Base-by-base conservation (phyloP, 31 red algal species). In the Asparagopsis taxiformis region DNA sequence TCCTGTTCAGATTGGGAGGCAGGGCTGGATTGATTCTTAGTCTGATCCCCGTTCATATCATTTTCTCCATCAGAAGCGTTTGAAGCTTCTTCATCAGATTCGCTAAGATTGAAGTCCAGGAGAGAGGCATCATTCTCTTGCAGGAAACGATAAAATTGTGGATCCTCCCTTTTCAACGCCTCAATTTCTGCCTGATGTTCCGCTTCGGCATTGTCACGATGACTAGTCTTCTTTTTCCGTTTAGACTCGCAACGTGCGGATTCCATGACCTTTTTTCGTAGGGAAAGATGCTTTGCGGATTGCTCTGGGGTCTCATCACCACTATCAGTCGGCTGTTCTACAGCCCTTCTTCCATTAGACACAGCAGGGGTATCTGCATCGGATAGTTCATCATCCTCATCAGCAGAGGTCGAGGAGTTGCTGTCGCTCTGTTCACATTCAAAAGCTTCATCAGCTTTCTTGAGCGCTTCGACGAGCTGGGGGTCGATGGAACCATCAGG, bases 141-240 rank as follows among this genome's bases (percentile, higher is more conserved):
- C 16, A 89, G 68, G 72, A 89, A 91, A 48, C 82, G 76, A 48
- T 82, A 91, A 65, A 91, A 91, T 25, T 91, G 70, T 31, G 87
- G 87, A 75, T 91, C 87, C 63, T 91, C 70, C 57, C 32, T 52
- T 63, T 91, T 91, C 33, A 91, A 55, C 9, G 87, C 87, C 26
- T 91, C 87, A 29, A 91, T 77, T 62, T 91, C 87, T 33, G 25
- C 44, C 61, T 80, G 57, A 20, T 79, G 67, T n/a, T 53, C 58
- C 6, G 51, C 36, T 16, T 52, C 58, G 60, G 25, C 31, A 31
- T 24, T 19, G 11, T 85, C 61, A 16, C 41, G 36, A 24, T 68
- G 49, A 51, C 53, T 66, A 3, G 16, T 2, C 21, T 36, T 23
- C 3, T 39, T 24, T n/a, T 32, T 56, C 54, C 8, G 7, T n/a